Conservation (phyloP, 768 basidiomycete species). For the Lepiota subincarnata region DNA sequence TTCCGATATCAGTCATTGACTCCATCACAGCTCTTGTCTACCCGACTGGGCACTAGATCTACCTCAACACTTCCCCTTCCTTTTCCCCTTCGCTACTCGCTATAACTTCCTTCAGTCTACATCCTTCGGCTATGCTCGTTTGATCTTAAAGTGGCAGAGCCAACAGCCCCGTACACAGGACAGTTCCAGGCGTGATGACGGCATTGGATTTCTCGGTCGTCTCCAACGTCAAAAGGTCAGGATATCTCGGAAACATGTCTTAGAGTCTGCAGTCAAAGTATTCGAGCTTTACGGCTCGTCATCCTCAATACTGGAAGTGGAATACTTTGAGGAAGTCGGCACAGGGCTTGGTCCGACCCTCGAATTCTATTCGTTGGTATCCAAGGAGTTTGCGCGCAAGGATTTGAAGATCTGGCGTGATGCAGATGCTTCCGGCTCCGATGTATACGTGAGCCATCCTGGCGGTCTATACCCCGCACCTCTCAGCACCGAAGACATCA, state of each 20-base stretch:
- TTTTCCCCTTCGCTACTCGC: constrained; percentile 97
- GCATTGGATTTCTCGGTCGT: constrained; percentile 88
- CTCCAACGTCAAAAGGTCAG: constrained; percentile 95
- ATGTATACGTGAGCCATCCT: constrained; percentile 79
- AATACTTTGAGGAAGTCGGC: constrained; percentile 98
- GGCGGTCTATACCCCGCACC: constrained; percentile 88
- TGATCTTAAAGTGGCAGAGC: constrained; percentile 93
- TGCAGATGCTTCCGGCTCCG: constrained; percentile 57
- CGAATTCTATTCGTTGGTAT: constrained; percentile 98
- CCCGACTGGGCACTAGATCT: constrained; percentile 98
- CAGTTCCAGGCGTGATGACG: constrained; percentile 80
- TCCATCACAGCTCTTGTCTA: constrained; percentile 69
- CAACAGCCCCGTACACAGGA: constrained; percentile 79
- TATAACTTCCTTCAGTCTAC: constrained; percentile 97
- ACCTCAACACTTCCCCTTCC: constrained; percentile 95
- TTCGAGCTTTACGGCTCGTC: constrained; percentile 96
- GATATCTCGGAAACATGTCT: constrained; percentile 89
- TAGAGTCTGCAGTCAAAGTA: constrained; percentile 95
- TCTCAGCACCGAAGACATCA: constrained; percentile 61
- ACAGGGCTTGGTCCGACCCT: constrained; percentile 96
- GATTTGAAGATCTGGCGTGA: constrained; percentile 92
- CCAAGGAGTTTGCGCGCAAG: constrained; percentile 88
- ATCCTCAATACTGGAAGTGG: constrained; percentile 91
- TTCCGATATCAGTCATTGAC: constrained; percentile 7
- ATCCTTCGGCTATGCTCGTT: constrained; percentile 93